Evolutionary conservation across 2,329 filamentous ascomycete genomes (phyloP), one percentile per base, ranked within the genome.

Genomic region (Talaromyces sp.): DNA sequence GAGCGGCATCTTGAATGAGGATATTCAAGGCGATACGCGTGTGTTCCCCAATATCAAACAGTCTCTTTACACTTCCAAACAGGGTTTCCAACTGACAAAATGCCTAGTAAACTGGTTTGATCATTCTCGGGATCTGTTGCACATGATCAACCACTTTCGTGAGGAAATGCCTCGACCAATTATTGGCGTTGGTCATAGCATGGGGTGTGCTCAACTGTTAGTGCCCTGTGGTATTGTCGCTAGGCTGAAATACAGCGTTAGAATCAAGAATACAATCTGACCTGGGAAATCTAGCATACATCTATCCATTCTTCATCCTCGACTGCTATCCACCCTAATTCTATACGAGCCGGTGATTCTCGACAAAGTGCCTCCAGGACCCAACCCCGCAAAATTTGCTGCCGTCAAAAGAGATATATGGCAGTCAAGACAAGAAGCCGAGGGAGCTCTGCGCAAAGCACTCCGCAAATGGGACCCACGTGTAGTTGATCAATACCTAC

Each of bases 111-210:
- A 84, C 68, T 96, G 92, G 91, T 82, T 86, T 68, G 92, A 96
- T 77, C 88, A 93, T 76, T 80, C 90, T 58, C 87, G 92, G 56
- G 92, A 96, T 77, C 84, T 96, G 3, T 82, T 92, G 19, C 86
- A 92, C 73, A 67, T 76, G 69, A 68, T 75, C 63, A 74, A 75
- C 53, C 65, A 71, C 27, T 75, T 74, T 56, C 67, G 72, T 8
- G 69, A 71, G 22, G 65, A 72, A 43, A 74, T 76, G 68, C 69
- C 73, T 15, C 70, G 71, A 27, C 92, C 92, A 1, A 80, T 96
- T 25, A 79, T 96, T 68, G 92, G 90, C 66, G 76, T 96, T 17
- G 92, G 90, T n/a, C 92, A 96, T 78, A 94, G 91, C 68, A 92
- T 94, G 81, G 93, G 92, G 70, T 91, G 84, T 70, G 85, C 84